A percentile compares a stretch with the other conserved stretches of the same genome.
phyloP scores from a whole-genome alignment of 2,329 filamentous ascomycete species.

The Diaporthe velutina region DNA sequence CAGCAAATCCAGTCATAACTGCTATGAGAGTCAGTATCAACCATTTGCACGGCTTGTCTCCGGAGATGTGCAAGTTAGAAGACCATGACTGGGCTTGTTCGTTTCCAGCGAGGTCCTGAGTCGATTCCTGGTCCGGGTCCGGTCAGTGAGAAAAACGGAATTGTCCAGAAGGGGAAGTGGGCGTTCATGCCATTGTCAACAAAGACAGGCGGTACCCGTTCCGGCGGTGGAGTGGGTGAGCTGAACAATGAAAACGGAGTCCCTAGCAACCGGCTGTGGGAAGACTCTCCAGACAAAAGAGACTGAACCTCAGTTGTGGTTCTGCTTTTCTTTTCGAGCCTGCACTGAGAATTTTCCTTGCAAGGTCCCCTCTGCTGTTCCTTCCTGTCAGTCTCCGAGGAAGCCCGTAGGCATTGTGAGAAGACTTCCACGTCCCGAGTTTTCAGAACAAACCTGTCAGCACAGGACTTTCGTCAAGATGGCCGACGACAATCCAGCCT shows the following conservation, averaged over 20 bases:
- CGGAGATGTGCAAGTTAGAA: neutral
- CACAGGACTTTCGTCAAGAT: conserved; percentile 16
- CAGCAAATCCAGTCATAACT: neutral
- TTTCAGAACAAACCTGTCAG: neutral
- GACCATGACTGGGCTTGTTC: neutral
- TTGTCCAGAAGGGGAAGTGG: conserved; percentile 19
- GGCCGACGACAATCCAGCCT: conserved; percentile 43
- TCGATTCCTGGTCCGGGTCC: conserved; percentile 1
- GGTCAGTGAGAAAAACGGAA: neutral
- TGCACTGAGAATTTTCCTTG: neutral
- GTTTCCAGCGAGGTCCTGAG: conserved; percentile 8
- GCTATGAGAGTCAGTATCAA: neutral
- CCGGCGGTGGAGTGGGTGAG: conserved; percentile 26
- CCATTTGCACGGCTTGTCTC: neutral
- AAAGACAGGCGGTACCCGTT: conserved; percentile 25
- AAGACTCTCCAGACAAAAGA: conserved; percentile 19
- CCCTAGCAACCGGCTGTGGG: neutral
- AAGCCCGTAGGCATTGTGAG: neutral
- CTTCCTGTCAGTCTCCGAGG: neutral
- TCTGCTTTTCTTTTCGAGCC: neutral
- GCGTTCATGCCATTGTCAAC: conserved; percentile 27
- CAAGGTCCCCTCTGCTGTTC: neutral
- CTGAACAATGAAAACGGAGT: conserved; percentile 31
- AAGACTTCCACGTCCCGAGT: neutral
- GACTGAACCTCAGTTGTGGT: conserved; percentile 8